Evolutionary conservation across 164 flowering plant species (phyloP).

Genomic region (Kalanchoe fedtschenkoi): DNA sequence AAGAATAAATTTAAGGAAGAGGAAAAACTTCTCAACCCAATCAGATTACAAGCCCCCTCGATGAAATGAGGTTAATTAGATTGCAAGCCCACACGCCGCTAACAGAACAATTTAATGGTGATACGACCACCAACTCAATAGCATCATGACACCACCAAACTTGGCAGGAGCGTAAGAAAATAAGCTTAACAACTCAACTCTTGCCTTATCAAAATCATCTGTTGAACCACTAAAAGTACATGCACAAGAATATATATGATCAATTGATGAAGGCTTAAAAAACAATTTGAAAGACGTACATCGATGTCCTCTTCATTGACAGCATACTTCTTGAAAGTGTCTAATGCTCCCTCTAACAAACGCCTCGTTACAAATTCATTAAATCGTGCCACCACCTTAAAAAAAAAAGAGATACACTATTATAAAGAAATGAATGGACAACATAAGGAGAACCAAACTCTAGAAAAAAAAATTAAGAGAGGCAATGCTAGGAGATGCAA

Average conservation of each 20-base stretch:
- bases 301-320: slow-evolving; percentile 80
- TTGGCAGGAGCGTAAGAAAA: background rate
- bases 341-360: slow-evolving; percentile 85
- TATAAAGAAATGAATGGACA: background rate
- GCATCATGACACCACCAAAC: too few relatives aligned
- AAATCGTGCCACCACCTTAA: slow-evolving; percentile 84
- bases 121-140: background rate
- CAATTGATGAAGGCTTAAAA: background rate
- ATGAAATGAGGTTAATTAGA: too few relatives aligned
- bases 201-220: background rate
- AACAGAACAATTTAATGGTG: background rate
- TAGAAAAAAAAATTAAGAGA: background rate
- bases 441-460: background rate
- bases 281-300: slow-evolving; percentile 23
- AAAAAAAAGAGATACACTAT: slow-evolving; percentile 10
- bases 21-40: background rate
- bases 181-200: too few relatives aligned
- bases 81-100: background rate
- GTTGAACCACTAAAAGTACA: background rate
- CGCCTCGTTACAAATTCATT: slow-evolving; percentile 82
- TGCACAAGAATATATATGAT: background rate
- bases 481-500: too few relatives aligned
- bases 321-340: slow-evolving; percentile 66
- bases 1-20: background rate
- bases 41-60: too few relatives aligned